Percentiles rank a stretch among this genome's conserved stretches.
Conservation (phyloP, 495 filamentous ascomycete genomes). For the Xylaria grammica region DNA sequence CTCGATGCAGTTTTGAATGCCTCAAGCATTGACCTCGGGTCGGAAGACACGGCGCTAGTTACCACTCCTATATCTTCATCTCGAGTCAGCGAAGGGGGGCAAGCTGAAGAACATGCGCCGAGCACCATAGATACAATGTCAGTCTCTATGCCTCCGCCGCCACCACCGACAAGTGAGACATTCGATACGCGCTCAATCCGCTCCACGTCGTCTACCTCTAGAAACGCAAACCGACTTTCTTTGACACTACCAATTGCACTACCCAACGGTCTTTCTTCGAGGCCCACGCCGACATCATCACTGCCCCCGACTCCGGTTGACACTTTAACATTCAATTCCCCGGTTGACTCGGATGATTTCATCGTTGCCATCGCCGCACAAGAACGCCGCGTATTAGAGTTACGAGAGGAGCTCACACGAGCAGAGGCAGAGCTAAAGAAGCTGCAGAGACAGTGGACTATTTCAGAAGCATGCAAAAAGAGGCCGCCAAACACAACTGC, state of each 20-base stretch:
- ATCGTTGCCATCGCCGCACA: conserved; percentile 89
- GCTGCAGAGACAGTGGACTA: conserved; percentile 82
- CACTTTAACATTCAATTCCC: conserved; percentile 48
- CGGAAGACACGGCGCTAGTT: conserved; percentile 24
- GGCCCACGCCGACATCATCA: conserved; percentile 50
- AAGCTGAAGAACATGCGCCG: conserved; percentile 27
- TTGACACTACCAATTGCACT: conserved; percentile 74
- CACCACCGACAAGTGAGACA: conserved; percentile 28
- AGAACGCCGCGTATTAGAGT: conserved; percentile 89
- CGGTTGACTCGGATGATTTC: conserved; percentile 74
- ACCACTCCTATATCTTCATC: conserved; percentile 21
- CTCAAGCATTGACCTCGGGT: conserved; percentile 27
- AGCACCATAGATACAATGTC: conserved; percentile 27
- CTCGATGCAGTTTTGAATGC: conserved; percentile 41
- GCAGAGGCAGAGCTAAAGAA: conserved; percentile 78
- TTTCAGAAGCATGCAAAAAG: conserved; percentile 79
- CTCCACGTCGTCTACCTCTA: conserved; percentile 59
- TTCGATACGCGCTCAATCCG: conserved; percentile 57
- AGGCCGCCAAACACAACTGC: conserved; percentile 65
- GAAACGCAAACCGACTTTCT: conserved; percentile 76
- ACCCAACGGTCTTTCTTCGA: conserved; percentile 45
- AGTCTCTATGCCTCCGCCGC: conserved; percentile 32
- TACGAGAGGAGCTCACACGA: conserved; percentile 81
- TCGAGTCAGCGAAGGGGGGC: conserved; percentile 27
- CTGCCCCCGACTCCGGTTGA: conserved; percentile 56